Conservation (phyloP, 2,329 filamentous ascomycete species). For the Ceratocystis cubensis region DNA sequence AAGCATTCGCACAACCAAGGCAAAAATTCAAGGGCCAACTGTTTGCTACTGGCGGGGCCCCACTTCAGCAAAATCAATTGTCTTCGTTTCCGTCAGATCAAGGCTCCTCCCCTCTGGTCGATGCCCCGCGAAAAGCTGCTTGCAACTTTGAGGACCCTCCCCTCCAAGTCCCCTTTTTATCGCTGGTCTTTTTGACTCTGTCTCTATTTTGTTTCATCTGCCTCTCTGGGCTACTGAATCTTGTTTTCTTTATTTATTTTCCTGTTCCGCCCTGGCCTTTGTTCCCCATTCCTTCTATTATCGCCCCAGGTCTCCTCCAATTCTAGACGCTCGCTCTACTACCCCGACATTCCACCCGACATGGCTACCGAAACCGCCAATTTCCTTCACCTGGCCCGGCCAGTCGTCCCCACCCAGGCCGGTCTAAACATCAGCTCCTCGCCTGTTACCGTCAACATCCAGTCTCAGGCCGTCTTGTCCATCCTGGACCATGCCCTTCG, state of each 20-base stretch:
- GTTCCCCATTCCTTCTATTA: neutral
- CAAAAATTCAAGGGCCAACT: constrained; percentile 3
- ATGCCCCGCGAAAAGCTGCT: constrained; percentile 15
- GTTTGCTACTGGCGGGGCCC: neutral
- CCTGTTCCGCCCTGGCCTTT: neutral
- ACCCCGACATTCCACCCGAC: constrained; percentile 23
- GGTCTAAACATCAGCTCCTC: constrained; percentile 75
- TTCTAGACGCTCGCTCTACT: too few species aligned
- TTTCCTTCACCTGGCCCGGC: constrained; percentile 89
- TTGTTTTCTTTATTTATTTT: neutral
- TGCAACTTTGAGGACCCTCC: constrained; percentile 6
- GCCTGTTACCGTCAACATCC: constrained; percentile 86
- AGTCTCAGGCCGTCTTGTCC: constrained; percentile 72
- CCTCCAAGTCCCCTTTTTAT: neutral
- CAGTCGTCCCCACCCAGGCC: constrained; percentile 68
- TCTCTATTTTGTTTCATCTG: neutral
- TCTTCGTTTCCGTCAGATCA: constrained; percentile 18
- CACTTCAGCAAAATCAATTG: constrained; percentile 20
- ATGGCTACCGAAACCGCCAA: constrained; percentile 73
- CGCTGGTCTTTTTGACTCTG: neutral
- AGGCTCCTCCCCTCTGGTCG: constrained; percentile 11
- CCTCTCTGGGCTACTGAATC: neutral
- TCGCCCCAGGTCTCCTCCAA: neutral
- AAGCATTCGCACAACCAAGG: constrained; percentile 18
- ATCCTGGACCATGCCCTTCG: constrained; percentile 90